phyloP scores from a whole-genome alignment of 1,284 basidiomycete species.

The Pterulicium gracile region DNA sequence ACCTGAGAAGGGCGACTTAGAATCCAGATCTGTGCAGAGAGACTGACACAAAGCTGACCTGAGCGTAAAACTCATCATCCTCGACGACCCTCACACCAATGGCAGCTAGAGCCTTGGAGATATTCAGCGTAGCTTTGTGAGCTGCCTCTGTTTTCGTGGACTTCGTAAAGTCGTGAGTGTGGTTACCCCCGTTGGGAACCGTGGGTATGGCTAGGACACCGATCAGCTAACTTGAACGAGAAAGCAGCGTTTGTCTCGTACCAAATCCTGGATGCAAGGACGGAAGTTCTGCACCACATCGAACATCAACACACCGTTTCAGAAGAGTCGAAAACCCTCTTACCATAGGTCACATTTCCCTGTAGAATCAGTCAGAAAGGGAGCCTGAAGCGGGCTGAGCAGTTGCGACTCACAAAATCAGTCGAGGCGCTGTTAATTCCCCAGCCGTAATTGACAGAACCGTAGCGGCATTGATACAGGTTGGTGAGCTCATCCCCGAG shows the following conservation, averaged over 20 bases:
- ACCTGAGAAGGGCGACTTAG: slow-evolving; percentile 21
- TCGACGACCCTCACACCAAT: slow-evolving; percentile 45
- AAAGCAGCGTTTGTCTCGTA: slow-evolving; percentile 15
- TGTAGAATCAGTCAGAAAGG: slow-evolving; percentile 15
- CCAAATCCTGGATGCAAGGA: slow-evolving; percentile 38
- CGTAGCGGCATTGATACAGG: slow-evolving; percentile 41
- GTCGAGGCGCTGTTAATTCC: slow-evolving; percentile 55
- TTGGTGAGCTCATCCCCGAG: slow-evolving; percentile 49
- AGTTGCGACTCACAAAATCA: slow-evolving; percentile 60
- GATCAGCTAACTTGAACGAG: not conserved
- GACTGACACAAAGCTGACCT: slow-evolving; percentile 14
- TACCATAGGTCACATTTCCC: slow-evolving; percentile 57
- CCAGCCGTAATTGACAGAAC: slow-evolving; percentile 39
- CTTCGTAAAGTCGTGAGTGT: slow-evolving; percentile 46
- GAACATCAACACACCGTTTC: not conserved
- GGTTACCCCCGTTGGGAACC: slow-evolving; percentile 47
- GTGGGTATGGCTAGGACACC: slow-evolving; percentile 40
- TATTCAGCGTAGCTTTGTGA: slow-evolving; percentile 43
- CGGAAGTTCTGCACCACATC: slow-evolving; percentile 25
- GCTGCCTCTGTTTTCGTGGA: slow-evolving; percentile 43
- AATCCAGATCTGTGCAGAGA: no score
- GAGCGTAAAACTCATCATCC: slow-evolving; percentile 35
- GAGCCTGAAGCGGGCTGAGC: not conserved
- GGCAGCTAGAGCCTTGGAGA: slow-evolving; percentile 49
- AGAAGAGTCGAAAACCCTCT: slow-evolving; percentile 20